These are phyloP conservation scores for Polyporus arcularius DNA, from an alignment of 768 basidiomycete species.

Conservation along the genomic window DNA sequence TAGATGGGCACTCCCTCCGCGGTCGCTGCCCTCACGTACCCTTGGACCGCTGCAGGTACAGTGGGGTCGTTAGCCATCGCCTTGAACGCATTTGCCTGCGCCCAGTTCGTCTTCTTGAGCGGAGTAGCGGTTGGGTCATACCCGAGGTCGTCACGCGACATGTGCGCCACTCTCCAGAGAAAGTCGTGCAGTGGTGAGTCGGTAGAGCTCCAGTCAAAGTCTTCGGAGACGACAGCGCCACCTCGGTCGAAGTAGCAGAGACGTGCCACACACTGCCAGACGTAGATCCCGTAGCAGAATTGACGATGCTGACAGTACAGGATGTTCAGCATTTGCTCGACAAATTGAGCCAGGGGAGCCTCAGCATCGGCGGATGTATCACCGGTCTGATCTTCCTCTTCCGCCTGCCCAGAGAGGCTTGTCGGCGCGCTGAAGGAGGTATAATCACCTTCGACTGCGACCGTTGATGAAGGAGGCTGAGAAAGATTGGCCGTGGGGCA, in stretches of 20 bases:
- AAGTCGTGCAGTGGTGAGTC: neutral
- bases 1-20: neutral
- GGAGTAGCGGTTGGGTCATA: constrained; percentile 8
- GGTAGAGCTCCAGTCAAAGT: constrained; percentile 1
- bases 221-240: constrained; percentile 4
- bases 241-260: constrained; percentile 9
- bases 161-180: neutral
- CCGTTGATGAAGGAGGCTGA: neutral
- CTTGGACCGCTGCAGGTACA: neutral
- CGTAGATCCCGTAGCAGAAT: neutral
- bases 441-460: neutral
- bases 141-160: neutral
- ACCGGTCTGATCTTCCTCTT: no score
- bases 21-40: neutral
- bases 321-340: constrained; percentile 8
- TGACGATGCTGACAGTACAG: constrained; percentile 6
- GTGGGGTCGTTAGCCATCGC: neutral
- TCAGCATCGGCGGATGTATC: neutral
- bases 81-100: neutral
- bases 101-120: neutral
- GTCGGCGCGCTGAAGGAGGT: no score
- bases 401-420: no score
- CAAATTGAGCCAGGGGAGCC: neutral
- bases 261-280: neutral
- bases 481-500: neutral